Conservation (phyloP, 805 yeast genomes). For the Wickerhamomyces chaumierensis region DNA sequence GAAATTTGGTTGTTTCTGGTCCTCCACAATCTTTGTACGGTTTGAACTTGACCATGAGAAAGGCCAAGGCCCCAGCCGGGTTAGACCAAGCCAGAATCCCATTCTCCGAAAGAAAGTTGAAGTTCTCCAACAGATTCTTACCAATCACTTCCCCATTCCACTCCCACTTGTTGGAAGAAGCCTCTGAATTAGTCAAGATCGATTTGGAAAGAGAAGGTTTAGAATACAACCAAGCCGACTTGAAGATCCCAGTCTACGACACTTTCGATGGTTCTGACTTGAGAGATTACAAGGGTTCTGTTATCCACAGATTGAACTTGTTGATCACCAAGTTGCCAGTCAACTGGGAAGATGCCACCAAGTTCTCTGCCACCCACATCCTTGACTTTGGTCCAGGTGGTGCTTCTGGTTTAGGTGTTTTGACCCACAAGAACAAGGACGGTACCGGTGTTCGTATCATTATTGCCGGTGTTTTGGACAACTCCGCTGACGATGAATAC, state of each 20-base stretch:
- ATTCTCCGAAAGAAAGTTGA: slow-evolving; percentile 83
- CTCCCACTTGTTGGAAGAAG: slow-evolving; percentile 69
- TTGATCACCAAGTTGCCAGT: slow-evolving; percentile 86
- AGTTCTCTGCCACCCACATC: slow-evolving; percentile 74
- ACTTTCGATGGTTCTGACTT: slow-evolving; percentile 79
- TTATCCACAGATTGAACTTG: slow-evolving; percentile 61
- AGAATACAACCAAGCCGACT: slow-evolving; percentile 39
- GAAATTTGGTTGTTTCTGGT: slow-evolving; percentile 91
- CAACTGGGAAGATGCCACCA: slow-evolving; percentile 87
- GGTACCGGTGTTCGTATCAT: slow-evolving; percentile 96
- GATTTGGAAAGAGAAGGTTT: slow-evolving; percentile 55
- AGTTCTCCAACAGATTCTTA: slow-evolving; percentile 85
- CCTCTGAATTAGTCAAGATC: slow-evolving; percentile 50
- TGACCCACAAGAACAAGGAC: slow-evolving; percentile 95
- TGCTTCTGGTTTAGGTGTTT: slow-evolving; percentile 87
- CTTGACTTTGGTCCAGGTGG: slow-evolving; percentile 99
- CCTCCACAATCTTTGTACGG: slow-evolving; percentile 98
- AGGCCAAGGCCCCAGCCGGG: slow-evolving; percentile 90
- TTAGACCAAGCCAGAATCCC: slow-evolving; percentile 94
- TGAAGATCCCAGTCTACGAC: slow-evolving; percentile 83
- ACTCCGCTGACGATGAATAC: slow-evolving; percentile 64
- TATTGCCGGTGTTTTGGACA: slow-evolving; percentile 84
- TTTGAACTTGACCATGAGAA: slow-evolving; percentile 81
- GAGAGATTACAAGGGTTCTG: slow-evolving; percentile 40
- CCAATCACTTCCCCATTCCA: slow-evolving; percentile 97